A percentile compares a stretch with the other conserved stretches of the same genome.
These are phyloP conservation scores for Suhomyces maxii DNA, from an alignment of 1,139 yeast species.

Conservation along the genomic window DNA sequence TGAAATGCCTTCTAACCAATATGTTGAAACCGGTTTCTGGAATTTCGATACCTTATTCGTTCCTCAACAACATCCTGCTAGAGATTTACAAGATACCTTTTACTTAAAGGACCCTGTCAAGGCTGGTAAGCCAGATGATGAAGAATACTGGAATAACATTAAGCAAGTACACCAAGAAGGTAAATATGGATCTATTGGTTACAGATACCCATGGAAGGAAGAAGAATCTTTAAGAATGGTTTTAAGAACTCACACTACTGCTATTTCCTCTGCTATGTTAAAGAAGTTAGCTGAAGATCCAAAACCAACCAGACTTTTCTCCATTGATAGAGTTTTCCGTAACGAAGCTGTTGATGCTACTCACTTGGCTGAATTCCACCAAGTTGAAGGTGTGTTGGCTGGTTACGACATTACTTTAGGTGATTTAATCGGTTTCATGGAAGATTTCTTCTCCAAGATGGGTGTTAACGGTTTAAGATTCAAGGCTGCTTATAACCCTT, in stretches of 20 bases:
- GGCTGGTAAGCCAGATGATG: conserved; percentile 82
- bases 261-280: conserved; percentile 86
- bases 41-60: conserved; percentile 94
- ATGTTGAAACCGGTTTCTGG: conserved; percentile 98
- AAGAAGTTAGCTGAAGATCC: conserved; percentile 88
- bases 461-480: conserved; percentile 93
- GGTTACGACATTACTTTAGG: conserved; percentile 95
- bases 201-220: conserved; percentile 95
- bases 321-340: conserved; percentile 98
- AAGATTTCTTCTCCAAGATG: conserved; percentile 94
- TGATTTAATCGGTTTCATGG: conserved; percentile 97
- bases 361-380: conserved; percentile 99
- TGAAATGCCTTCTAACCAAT: conserved; percentile 98
- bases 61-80: conserved; percentile 99
- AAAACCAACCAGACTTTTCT: conserved; percentile 86
- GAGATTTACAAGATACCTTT: conserved; percentile 98
- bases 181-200: conserved; percentile 92
- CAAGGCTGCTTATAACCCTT: conserved; percentile 98
- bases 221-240: conserved; percentile 90
- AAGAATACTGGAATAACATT: conserved; percentile 72
- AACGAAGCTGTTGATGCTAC: conserved; percentile 99
- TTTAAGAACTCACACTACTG: conserved; percentile 95
- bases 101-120: conserved; percentile 87
- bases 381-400: conserved; percentile 98
- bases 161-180: conserved; percentile 87